Evolutionary conservation across 345 rosid genomes (phyloP), one percentile per base, ranked within the genome.

Genomic region (Crucihimalaya himalaica): DNA sequence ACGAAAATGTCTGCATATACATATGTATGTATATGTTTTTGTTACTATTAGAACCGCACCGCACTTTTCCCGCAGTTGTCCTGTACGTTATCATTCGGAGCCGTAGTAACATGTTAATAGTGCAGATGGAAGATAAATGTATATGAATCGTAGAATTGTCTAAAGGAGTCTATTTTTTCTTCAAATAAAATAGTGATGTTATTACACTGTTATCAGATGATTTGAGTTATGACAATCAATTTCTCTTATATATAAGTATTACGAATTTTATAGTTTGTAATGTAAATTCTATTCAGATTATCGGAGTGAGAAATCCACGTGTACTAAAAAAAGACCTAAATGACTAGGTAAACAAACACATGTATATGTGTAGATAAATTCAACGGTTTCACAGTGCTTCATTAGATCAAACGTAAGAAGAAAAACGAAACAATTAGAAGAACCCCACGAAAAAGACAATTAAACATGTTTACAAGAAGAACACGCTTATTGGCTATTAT

Each of bases 371-470:
- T n/a, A n/a, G 53, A 45, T 63, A 29, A 13, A 63, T 63, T 63
- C 42, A 46, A 46, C 55, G 68, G 14, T 46, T 46, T 12, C 25
- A 18, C 58, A 50, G 5, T 34, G 45, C 3, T 34, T 48, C 59
- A 66, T 15, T 15, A 29, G 9, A 65, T 29, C 42, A 65, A 48
- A 34, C 45, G 34, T 8, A 34, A 32, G 46, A 34, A 51, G 34
- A 21, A 21, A 66, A 66, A 20, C 15, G 70, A 66, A 66, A 25
- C 61, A 5, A 52, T 67, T 51, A 10, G 61, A 52, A n/a, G 61
- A 14, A 34, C 68, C 68, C 63, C 64, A 62, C 42, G 58, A 75
- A 59, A 23, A 19, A 5, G 79, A 75, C 70, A 75, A 48, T 8
- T 59, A 52, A 48, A 47, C 25, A 39, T 66, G 61, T 69, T 42